phyloP scores from a whole-genome alignment of 1,139 yeast species.

The Arxiozyma heterogenica region DNA sequence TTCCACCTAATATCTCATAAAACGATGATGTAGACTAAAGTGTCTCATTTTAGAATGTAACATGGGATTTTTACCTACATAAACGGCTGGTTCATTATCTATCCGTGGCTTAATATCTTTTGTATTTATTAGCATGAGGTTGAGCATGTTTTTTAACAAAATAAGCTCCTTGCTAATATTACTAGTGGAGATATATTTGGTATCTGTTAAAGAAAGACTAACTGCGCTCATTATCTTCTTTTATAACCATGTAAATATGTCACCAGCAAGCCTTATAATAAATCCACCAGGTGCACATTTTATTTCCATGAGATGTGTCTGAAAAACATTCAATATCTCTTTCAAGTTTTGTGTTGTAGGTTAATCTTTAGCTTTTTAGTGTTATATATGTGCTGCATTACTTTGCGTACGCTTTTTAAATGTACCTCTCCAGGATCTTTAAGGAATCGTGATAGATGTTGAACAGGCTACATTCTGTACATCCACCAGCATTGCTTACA shows the following conservation, averaged over 20 bases:
- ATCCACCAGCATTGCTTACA: slow-evolving; percentile 5
- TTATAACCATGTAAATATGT: slow-evolving; percentile 15
- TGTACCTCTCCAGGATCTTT: slow-evolving; percentile 4
- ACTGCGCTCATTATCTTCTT: slow-evolving; percentile 12
- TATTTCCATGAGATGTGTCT: background rate
- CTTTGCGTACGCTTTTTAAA: slow-evolving; percentile 5
- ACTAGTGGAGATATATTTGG: slow-evolving; percentile 15
- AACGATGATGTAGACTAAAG: background rate
- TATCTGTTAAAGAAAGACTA: slow-evolving; percentile 15
- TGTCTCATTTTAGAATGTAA: background rate
- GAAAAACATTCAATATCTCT: background rate
- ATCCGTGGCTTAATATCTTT: background rate
- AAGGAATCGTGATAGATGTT: slow-evolving; percentile 7
- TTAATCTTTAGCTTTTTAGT: background rate
- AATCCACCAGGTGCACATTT: slow-evolving; percentile 13
- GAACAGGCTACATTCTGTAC: slow-evolving; percentile 12
- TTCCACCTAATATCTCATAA: background rate
- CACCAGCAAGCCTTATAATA: slow-evolving; percentile 11
- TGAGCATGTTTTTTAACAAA: background rate
- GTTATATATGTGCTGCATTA: slow-evolving; percentile 8
- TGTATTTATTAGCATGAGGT: background rate
- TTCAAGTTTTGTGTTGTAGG: background rate
- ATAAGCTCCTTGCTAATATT: background rate
- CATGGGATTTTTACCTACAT: background rate
- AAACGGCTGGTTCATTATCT: background rate